Evolutionary conservation across 2,329 filamentous ascomycete species (phyloP), one percentile per base, ranked within the genome.

Genomic region (Hirsutella thompsonii): DNA sequence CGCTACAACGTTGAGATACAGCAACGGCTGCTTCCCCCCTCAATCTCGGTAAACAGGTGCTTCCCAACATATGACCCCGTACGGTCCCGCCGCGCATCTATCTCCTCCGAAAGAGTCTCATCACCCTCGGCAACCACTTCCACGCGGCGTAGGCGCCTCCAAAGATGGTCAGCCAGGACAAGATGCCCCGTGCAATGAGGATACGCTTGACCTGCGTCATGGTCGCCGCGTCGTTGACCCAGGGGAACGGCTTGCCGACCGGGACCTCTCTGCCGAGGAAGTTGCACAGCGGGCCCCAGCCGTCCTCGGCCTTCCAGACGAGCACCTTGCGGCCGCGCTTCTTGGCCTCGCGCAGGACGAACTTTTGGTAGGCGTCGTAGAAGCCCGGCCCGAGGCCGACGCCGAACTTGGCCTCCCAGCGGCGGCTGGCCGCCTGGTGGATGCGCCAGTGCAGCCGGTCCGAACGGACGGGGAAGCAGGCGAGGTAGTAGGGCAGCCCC

Each of bases 201-300:
- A 46, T 41, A 23, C 30, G 36, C 32, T 44, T 43, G 21, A 53
- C 8, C 2, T 40, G 29, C 20, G 30, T 41, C 36, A 55, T 44
- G 18, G 42, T 41, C 18, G 44, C 44, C 19, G 44, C 39, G 30
- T 62, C 54, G 45, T 64, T 63, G 8, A 47, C 44, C 34, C 49
- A 47, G 2, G 60, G 57, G 47, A 67, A 66, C 2, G 55, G 45
- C 30, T 50, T 45, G 5, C 46, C 48, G 16, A 53, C 42, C 2
- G 63, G 61, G 3, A 60, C 48, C 6, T 55, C 48, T 29, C 54
- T 56, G 3, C 51, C 58, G 33, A 67, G 39, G 38, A 67, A 66
- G 42, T 55, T 45, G 46, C 66, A 69, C 20, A 71, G 49, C 9
- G 62, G 61, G 29, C 53, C 56, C 66, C 67, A 70, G 1, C 63